Conservation (phyloP, 805 yeast genomes). For the Lipomyces yamadae region DNA sequence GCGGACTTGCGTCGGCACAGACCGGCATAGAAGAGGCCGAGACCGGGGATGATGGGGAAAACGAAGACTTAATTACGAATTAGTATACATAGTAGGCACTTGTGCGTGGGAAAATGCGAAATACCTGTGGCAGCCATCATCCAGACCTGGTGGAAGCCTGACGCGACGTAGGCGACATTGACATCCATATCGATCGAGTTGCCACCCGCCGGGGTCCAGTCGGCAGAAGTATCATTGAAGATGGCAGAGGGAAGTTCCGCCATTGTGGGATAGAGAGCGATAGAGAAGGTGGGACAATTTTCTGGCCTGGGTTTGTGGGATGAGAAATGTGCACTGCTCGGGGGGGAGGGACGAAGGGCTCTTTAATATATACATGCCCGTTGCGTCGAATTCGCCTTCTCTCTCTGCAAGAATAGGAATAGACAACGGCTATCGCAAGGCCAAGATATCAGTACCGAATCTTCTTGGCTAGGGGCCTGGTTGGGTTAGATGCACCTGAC, state of each 20-base stretch:
- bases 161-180: conserved; percentile 64
- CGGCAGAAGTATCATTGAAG: conserved; percentile 34
- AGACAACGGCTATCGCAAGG: no score
- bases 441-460: no score
- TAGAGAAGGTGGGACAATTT: neutral
- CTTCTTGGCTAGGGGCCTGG: no score
- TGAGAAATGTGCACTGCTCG: neutral
- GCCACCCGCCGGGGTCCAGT: conserved; percentile 56
- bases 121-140: conserved; percentile 54
- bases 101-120: conserved; percentile 3
- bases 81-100: neutral
- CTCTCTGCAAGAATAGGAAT: no score
- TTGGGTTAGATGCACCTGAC: no score
- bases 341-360: no score
- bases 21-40: conserved; percentile 92
- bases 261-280: conserved; percentile 13
- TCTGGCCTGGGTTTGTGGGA: neutral
- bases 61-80: conserved; percentile 55
- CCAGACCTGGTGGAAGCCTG: conserved; percentile 70
- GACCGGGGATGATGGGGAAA: conserved; percentile 96
- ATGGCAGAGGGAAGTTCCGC: conserved; percentile 34
- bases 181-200: conserved; percentile 68
- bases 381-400: no score
- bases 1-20: conserved; percentile 94
- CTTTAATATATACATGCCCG: no score